phyloP scores from a whole-genome alignment of 345 rosid species.

The Gossypium arboreum region DNA sequence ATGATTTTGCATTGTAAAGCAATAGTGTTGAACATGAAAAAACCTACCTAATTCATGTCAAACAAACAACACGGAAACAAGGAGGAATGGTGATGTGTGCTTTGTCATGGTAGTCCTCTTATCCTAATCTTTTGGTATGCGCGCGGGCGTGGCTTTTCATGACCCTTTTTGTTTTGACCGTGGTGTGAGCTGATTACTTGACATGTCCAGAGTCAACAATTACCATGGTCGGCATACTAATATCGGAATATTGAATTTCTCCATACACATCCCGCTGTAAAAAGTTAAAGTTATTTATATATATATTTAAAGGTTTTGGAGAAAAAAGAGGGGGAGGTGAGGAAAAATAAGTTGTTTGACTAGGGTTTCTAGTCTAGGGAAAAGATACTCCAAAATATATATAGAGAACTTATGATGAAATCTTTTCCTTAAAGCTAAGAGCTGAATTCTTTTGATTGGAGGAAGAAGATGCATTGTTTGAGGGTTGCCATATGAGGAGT shows the following conservation, averaged over 20 bases:
- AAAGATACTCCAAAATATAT: background rate
- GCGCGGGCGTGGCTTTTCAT: background rate
- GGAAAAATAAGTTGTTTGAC: background rate
- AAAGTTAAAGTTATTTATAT: background rate
- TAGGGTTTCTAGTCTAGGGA: background rate
- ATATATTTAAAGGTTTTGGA: background rate
- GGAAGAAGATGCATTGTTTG: background rate
- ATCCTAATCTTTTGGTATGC: slow-evolving; percentile 64
- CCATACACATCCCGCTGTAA: slow-evolving; percentile 1
- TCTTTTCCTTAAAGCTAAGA: slow-evolving; percentile 2
- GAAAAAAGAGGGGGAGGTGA: background rate
- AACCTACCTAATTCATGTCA: background rate
- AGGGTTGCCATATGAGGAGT: background rate
- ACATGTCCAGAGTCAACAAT: background rate
- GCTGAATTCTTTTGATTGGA: background rate
- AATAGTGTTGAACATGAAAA: background rate
- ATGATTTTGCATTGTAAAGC: background rate
- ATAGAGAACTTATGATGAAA: slow-evolving; percentile 16
- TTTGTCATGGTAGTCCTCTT: slow-evolving; percentile 82
- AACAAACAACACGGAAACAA: slow-evolving; percentile 50
- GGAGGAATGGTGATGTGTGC: slow-evolving; percentile 98
- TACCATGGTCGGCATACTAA: slow-evolving; percentile 6
- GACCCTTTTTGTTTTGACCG: background rate
- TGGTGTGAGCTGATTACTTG: background rate
- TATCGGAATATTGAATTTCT: slow-evolving; percentile 14